Conservation (phyloP, 495 filamentous ascomycete species). For the Penicillium verhagenii region DNA sequence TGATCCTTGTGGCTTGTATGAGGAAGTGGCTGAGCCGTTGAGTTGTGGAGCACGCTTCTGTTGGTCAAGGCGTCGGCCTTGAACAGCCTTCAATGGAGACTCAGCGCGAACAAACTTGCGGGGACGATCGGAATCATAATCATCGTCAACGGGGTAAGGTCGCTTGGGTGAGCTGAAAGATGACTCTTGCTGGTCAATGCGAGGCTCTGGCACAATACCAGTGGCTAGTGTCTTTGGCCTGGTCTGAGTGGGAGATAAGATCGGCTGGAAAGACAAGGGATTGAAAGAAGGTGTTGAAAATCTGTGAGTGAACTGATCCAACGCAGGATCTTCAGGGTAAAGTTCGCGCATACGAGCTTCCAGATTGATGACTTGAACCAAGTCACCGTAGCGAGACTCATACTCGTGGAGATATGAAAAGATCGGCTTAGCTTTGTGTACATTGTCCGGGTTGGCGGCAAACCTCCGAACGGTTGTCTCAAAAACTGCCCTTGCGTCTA, state of each 20-base stretch:
- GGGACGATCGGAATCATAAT: constrained; percentile 64
- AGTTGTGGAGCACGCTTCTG: constrained; percentile 54
- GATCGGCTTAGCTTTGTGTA: constrained; percentile 75
- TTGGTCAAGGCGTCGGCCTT: constrained; percentile 78
- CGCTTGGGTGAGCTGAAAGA: constrained; percentile 75
- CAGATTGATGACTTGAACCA: constrained; percentile 81
- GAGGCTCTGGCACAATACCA: constrained; percentile 19
- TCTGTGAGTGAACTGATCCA: constrained; percentile 72
- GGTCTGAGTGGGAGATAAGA: constrained; percentile 79
- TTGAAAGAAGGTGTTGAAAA: constrained; percentile 68
- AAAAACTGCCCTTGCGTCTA: constrained; percentile 92
- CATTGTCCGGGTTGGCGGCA: constrained; percentile 65
- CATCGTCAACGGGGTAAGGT: constrained; percentile 67
- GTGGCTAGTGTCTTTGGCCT: constrained; percentile 52
- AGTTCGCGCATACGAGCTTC: constrained; percentile 91
- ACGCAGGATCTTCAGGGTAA: constrained; percentile 79
- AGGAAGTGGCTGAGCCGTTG: constrained; percentile 35
- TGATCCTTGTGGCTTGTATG: constrained; percentile 45
- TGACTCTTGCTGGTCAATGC: constrained; percentile 50
- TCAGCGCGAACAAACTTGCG: constrained; percentile 80
- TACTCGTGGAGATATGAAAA: constrained; percentile 91
- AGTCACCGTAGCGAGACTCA: constrained; percentile 90
- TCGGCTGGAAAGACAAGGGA: constrained; percentile 74
- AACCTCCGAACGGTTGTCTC: constrained; percentile 84
- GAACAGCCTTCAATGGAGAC: constrained; percentile 83